phyloP scores from a whole-genome alignment of 257 asterid genomes.

The Gardenia jasminoides region DNA sequence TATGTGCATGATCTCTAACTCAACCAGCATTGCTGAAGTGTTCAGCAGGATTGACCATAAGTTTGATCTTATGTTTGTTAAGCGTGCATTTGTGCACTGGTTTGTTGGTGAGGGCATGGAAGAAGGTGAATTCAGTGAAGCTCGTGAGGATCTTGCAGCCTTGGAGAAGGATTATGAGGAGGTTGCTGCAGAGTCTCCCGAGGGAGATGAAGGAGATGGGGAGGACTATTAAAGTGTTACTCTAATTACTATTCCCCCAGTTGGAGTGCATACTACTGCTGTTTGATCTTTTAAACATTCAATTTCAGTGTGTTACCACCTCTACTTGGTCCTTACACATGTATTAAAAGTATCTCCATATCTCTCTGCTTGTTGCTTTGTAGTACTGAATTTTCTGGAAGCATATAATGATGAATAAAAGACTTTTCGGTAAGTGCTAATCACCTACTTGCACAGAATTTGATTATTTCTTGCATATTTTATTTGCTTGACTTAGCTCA shows the following conservation, averaged over 20 bases:
- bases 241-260: background rate
- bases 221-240: conserved; percentile 12
- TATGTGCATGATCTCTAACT: conserved; percentile 29
- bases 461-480: no score
- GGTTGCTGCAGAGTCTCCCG: conserved; percentile 24
- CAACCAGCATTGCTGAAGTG: conserved; percentile 29
- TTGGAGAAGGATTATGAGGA: conserved; percentile 30
- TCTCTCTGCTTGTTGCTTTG: background rate
- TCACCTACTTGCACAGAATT: background rate
- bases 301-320: background rate
- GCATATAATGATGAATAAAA: background rate
- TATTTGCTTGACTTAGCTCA: background rate
- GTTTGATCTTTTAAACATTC: background rate
- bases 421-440: background rate
- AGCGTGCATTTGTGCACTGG: conserved; percentile 34
- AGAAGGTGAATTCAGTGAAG: conserved; percentile 35
- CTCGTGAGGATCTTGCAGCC: conserved; percentile 30
- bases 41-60: conserved; percentile 24
- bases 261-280: background rate
- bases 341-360: background rate
- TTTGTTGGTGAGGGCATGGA: conserved; percentile 34
- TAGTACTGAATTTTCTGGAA: background rate
- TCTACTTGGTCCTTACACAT: background rate
- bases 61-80: conserved; percentile 26
- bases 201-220: conserved; percentile 15